These are phyloP conservation scores for Moniliophthora roreri DNA, from an alignment of 1,284 basidiomycete species.

Conservation along the genomic window DNA sequence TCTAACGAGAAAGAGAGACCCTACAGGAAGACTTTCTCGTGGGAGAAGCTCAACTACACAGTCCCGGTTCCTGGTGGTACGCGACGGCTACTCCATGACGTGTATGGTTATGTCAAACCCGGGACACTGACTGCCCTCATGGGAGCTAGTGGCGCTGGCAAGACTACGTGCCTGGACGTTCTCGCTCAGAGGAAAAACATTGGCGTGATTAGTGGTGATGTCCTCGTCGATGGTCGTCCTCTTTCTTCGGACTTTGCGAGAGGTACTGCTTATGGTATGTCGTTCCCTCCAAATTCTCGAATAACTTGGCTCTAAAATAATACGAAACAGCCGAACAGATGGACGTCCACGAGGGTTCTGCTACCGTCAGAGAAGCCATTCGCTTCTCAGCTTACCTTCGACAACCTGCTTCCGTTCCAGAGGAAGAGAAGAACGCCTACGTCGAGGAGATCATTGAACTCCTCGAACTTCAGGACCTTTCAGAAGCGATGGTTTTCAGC, in stretches of 20 bases:
- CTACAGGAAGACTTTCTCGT: conserved; percentile 62
- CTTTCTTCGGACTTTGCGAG: conserved; percentile 77
- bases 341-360: conserved; percentile 85
- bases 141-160: conserved; percentile 81
- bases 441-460: conserved; percentile 76
- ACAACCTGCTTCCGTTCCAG: conserved; percentile 74
- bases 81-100: conserved; percentile 75
- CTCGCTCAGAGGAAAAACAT: conserved; percentile 87
- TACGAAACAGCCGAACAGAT: conserved; percentile 75
- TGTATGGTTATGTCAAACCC: conserved; percentile 89
- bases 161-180: conserved; percentile 86
- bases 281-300: conserved; percentile 22
- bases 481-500: conserved; percentile 62
- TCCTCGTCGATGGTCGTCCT: conserved; percentile 78
- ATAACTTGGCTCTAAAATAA: conserved; percentile 27
- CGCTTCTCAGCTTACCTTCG: conserved; percentile 88
- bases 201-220: conserved; percentile 80
- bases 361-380: conserved; percentile 88
- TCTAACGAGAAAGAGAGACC: conserved; percentile 16
- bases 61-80: conserved; percentile 74
- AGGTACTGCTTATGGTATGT: conserved; percentile 72
- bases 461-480: conserved; percentile 63
- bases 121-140: conserved; percentile 78
- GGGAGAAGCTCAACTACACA: conserved; percentile 71
- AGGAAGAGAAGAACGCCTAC: conserved; percentile 81